These are phyloP conservation scores for Phytophthora ramorum DNA, from an alignment of 352 stramenopile genomes.

Conservation along the genomic window DNA sequence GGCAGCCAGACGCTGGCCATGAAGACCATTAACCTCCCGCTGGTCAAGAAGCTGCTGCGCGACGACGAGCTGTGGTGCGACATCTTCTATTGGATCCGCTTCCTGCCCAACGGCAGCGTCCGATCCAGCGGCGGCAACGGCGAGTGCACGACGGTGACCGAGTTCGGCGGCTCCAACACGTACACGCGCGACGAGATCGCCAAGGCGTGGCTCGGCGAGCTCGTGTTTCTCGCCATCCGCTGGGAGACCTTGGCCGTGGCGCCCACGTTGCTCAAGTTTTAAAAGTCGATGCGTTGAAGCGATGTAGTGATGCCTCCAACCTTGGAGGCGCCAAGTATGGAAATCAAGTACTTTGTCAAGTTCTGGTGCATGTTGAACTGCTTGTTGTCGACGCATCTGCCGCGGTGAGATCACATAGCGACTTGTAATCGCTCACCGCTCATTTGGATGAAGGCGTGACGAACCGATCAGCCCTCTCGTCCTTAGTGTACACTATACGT, in stretches of 20 bases:
- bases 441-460: constrained; percentile 5
- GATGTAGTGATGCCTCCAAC: constrained; percentile 3
- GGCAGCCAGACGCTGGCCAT: constrained; percentile 50
- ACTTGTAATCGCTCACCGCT: constrained; percentile 9
- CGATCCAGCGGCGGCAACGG: neutral
- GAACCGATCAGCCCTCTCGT: constrained; percentile 1
- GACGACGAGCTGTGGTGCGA: constrained; percentile 64
- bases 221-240: constrained; percentile 65
- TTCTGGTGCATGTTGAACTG: neutral
- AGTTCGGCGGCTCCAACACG: constrained; percentile 62
- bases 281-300: constrained; percentile 19
- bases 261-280: constrained; percentile 49
- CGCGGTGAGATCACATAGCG: constrained; percentile 20
- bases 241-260: constrained; percentile 61
- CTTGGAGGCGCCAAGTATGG: constrained; percentile 3
- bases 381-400: neutral
- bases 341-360: constrained; percentile 4
- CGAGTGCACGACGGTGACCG: constrained; percentile 12
- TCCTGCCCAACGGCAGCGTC: constrained; percentile 27
- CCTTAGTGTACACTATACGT: constrained; percentile 43
- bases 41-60: constrained; percentile 48
- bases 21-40: constrained; percentile 66
- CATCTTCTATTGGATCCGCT: constrained; percentile 75
- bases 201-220: constrained; percentile 54
- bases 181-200: constrained; percentile 62